Evolutionary conservation across 208 protist genomes (phyloP).

Genomic region (Trypanosoma caninum): DNA sequence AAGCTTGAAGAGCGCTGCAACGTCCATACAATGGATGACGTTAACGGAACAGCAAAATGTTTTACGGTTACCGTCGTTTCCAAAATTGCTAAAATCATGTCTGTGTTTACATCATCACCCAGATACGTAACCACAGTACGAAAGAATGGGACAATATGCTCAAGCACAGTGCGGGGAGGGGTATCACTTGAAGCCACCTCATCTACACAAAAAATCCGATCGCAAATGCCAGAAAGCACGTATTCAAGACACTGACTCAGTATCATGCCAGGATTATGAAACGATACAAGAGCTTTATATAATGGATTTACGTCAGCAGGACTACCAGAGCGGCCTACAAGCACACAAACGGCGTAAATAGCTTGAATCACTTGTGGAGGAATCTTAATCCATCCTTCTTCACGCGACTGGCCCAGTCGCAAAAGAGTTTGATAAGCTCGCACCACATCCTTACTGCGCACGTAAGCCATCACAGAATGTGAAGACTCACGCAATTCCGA

Average conservation of each 20-base stretch:
- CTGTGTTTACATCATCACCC: constrained; percentile 83
- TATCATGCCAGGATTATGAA: constrained; percentile 75
- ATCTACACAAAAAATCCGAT: constrained; percentile 41
- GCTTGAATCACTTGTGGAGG: constrained; percentile 35
- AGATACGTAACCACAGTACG: constrained; percentile 45
- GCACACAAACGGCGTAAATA: constrained; percentile 39
- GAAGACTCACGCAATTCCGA: constrained; percentile 57
- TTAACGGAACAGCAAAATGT: constrained; percentile 40
- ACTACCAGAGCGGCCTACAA: constrained; percentile 45
- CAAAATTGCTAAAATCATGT: constrained; percentile 68
- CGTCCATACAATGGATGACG: constrained; percentile 31
- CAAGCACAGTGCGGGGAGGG: constrained; percentile 45
- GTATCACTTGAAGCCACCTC: constrained; percentile 19
- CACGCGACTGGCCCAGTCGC: constrained; percentile 41
- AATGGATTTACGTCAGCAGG: constrained; percentile 40
- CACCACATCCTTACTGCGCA: constrained; percentile 32
- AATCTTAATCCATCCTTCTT: constrained; percentile 68
- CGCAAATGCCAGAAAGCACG: constrained; percentile 64
- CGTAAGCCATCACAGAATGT: constrained; percentile 58
- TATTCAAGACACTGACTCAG: constrained; percentile 63
- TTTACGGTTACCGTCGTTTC: constrained; percentile 50
- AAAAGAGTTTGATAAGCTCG: constrained; percentile 41
- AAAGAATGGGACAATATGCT: constrained; percentile 52
- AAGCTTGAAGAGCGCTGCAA: constrained; percentile 30
- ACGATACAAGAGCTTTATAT: constrained; percentile 57